Conservation (phyloP, 495 filamentous ascomycete species). For the Pseudomonodictys pantanalensis region DNA sequence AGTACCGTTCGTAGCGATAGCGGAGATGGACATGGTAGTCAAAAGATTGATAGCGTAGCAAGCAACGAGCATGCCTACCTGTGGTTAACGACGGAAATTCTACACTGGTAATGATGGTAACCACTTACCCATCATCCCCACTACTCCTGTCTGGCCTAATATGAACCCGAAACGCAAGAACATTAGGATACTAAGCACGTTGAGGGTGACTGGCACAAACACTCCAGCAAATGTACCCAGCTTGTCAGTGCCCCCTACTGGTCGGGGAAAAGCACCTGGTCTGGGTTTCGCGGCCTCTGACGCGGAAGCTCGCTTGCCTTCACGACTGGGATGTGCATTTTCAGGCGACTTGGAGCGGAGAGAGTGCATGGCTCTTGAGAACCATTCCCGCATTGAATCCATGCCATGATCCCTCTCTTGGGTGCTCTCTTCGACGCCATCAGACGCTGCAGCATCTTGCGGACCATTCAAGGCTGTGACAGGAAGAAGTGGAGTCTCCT, state of each 20-base stretch:
- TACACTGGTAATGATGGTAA: background rate
- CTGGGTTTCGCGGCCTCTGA: conserved; percentile 35
- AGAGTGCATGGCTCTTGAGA: conserved; percentile 9
- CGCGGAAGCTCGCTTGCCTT: conserved; percentile 26
- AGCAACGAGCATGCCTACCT: conserved; percentile 63
- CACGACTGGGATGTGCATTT: conserved; percentile 6
- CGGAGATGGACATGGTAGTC: conserved; percentile 81
- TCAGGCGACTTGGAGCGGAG: background rate
- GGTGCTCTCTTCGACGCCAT: background rate
- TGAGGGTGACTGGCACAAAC: conserved; percentile 81
- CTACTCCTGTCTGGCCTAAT: conserved; percentile 70
- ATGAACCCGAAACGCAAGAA: conserved; percentile 81
- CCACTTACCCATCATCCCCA: conserved; percentile 72
- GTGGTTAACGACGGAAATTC: conserved; percentile 5
- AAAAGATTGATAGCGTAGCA: conserved; percentile 77
- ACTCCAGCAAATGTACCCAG: conserved; percentile 75
- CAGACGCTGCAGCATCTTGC: background rate
- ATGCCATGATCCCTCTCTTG: conserved; percentile 15
- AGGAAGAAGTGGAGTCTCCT: conserved; percentile 23
- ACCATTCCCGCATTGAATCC: conserved; percentile 19
- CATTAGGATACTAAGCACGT: conserved; percentile 92
- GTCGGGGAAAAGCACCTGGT: conserved; percentile 45
- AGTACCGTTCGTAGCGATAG: conserved; percentile 86
- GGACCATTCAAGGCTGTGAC: background rate
- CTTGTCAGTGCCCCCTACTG: conserved; percentile 56